Evolutionary conservation across 179 eudicot genomes (phyloP).

Genomic region (Nepenthes alata): DNA sequence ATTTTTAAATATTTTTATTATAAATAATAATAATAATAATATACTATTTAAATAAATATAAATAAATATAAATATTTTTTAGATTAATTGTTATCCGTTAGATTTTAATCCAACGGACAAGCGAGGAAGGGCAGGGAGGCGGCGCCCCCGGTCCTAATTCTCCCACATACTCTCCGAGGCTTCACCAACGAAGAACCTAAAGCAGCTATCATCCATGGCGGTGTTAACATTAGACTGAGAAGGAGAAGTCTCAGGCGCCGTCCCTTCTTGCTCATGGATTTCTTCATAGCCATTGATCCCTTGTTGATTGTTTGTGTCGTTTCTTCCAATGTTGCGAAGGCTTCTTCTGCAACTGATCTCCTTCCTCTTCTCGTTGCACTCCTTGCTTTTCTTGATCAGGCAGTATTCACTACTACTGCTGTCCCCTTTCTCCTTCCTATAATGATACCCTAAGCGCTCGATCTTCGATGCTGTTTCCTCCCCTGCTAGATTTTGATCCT

Average conservation of each 20-base stretch:
- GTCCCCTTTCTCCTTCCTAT: constrained; percentile 30
- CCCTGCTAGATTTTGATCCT: constrained; percentile 18
- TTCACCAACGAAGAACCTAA: constrained; percentile 36
- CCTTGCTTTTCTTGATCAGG: constrained; percentile 8
- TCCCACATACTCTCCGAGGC: constrained; percentile 19
- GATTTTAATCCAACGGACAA: no score
- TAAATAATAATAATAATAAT: no score
- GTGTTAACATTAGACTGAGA: not conserved
- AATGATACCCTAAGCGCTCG: constrained; percentile 25
- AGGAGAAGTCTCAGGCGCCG: not conserved
- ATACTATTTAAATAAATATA: no score
- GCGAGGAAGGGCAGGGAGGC: no score
- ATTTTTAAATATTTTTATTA: no score
- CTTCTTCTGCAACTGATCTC: constrained; percentile 6
- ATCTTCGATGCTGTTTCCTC: constrained; percentile 30
- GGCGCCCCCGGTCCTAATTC: constrained; percentile 4
- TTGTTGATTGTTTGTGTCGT: not conserved
- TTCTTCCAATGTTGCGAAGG: not conserved
- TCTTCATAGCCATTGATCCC: not conserved
- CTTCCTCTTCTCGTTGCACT: constrained; percentile 22
- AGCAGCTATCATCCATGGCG: constrained; percentile 17
- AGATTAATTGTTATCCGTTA: no score
- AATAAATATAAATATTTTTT: no score
- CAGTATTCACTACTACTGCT: constrained; percentile 9
- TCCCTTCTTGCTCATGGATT: not conserved